Percentiles rank a stretch among this genome's conserved stretches.
Conservation (phyloP, 2,329 filamentous ascomycete genomes). For the Graphiopsis chlorocephala region DNA sequence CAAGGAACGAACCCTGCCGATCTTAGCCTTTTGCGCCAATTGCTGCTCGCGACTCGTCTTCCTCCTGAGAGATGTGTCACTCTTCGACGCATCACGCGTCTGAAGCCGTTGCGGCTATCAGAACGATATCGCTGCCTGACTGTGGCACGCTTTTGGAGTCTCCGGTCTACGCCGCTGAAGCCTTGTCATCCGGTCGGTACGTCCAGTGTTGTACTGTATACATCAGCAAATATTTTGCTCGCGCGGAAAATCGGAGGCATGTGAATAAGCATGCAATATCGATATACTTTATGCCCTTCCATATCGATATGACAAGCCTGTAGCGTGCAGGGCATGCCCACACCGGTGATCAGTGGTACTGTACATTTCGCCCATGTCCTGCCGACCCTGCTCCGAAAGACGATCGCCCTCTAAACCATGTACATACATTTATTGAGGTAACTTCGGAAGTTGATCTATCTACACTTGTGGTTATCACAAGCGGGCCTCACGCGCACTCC, state of each 20-base stretch:
- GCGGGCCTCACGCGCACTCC: constrained; percentile 16
- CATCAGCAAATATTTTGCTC: not conserved
- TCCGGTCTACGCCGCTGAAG: not conserved
- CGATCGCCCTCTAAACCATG: constrained; percentile 1
- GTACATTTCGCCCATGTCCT: not conserved
- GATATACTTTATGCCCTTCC: not conserved
- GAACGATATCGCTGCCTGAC: not conserved
- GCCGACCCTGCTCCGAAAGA: not conserved
- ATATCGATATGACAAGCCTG: constrained; percentile 6
- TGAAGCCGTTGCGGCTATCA: constrained; percentile 7
- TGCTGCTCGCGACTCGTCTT: not conserved
- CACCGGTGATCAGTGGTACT: not conserved
- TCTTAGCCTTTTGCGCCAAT: not conserved
- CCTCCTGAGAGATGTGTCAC: constrained; percentile 9
- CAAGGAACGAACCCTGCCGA: not conserved
- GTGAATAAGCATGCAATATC: not conserved
- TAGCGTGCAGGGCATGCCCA: constrained; percentile 4
- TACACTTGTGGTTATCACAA: not conserved
- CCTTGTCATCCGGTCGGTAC: constrained; percentile 1
- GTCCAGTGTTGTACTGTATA: not conserved
- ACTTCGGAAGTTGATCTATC: not conserved
- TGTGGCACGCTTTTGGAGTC: not conserved
- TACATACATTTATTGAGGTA: not conserved
- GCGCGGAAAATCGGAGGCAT: not conserved
- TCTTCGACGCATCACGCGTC: constrained; percentile 5